Evolutionary conservation across 495 filamentous ascomycete genomes (phyloP).

Genomic region (Glarea lozoyensis): DNA sequence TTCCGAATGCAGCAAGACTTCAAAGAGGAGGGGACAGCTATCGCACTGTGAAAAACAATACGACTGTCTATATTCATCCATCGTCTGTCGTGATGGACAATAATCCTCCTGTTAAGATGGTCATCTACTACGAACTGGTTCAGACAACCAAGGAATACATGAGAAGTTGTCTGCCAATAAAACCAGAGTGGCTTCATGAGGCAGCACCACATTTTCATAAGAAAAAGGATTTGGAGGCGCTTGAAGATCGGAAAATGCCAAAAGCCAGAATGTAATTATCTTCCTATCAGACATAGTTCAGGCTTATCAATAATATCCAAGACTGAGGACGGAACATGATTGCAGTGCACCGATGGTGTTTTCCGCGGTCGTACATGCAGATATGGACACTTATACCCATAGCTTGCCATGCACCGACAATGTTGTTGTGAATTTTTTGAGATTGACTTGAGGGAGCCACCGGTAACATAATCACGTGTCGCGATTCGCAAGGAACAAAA

Average conservation of each 20-base stretch:
- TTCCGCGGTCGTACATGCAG: no score
- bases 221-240: constrained; percentile 77
- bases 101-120: constrained; percentile 69
- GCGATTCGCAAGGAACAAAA: no score
- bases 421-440: no score
- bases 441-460: no score
- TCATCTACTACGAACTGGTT: constrained; percentile 88
- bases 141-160: constrained; percentile 94
- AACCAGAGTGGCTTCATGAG: constrained; percentile 80
- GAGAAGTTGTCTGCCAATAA: constrained; percentile 75
- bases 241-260: constrained; percentile 72
- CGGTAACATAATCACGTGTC: no score
- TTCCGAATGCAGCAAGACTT: constrained; percentile 84
- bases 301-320: no score
- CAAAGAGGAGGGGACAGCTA: constrained; percentile 84
- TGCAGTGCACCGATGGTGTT: no score
- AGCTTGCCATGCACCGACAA: no score
- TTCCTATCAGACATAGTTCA: no score
- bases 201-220: constrained; percentile 95
- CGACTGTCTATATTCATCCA: constrained; percentile 86
- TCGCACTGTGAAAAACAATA: constrained; percentile 87
- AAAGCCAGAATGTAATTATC: constrained; percentile 19
- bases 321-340: no score
- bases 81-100: constrained; percentile 71
- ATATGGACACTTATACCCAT: no score